These are phyloP conservation scores for Rhodotorula glutinis DNA, from an alignment of 1,284 basidiomycete species.

Conservation along the genomic window DNA sequence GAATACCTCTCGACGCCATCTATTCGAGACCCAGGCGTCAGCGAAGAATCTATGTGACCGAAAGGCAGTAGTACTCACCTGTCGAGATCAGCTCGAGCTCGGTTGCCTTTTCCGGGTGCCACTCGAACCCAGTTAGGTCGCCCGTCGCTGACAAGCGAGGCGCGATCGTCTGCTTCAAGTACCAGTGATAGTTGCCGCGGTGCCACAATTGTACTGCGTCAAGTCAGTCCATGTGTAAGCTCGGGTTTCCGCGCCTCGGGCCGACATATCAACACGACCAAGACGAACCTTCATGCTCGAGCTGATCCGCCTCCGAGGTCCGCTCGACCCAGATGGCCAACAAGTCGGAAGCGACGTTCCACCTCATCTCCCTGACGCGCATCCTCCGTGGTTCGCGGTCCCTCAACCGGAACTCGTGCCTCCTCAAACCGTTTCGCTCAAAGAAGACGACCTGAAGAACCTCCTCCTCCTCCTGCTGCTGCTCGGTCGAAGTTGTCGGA, in stretches of 20 bases:
- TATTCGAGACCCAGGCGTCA: conserved; percentile 20
- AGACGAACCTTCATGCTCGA: conserved; percentile 63
- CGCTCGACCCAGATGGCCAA: conserved; percentile 79
- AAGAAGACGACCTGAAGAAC: conserved; percentile 94
- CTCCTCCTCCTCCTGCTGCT: conserved; percentile 57
- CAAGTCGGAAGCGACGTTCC: conserved; percentile 86
- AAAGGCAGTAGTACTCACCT: conserved; percentile 53
- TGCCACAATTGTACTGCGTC: conserved; percentile 86
- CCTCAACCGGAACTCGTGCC: conserved; percentile 80
- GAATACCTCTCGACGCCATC: conserved; percentile 59
- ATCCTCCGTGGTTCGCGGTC: conserved; percentile 60
- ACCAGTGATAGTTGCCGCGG: conserved; percentile 80
- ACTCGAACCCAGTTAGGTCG: conserved; percentile 60
- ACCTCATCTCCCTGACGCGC: conserved; percentile 69
- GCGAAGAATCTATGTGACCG: not conserved
- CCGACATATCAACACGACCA: too few relatives aligned
- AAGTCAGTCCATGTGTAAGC: too few relatives aligned
- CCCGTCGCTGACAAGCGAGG: conserved; percentile 51
- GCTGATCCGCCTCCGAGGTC: conserved; percentile 26
- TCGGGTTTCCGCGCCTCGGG: too few relatives aligned
- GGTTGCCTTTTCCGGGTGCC: conserved; percentile 82
- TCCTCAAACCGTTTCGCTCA: conserved; percentile 87
- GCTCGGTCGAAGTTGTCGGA: conserved; percentile 59
- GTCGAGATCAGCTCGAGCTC: conserved; percentile 66
- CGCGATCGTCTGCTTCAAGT: conserved; percentile 81